Base-by-base conservation (phyloP, 495 filamentous ascomycete genomes). In the Neurospora terricola region DNA sequence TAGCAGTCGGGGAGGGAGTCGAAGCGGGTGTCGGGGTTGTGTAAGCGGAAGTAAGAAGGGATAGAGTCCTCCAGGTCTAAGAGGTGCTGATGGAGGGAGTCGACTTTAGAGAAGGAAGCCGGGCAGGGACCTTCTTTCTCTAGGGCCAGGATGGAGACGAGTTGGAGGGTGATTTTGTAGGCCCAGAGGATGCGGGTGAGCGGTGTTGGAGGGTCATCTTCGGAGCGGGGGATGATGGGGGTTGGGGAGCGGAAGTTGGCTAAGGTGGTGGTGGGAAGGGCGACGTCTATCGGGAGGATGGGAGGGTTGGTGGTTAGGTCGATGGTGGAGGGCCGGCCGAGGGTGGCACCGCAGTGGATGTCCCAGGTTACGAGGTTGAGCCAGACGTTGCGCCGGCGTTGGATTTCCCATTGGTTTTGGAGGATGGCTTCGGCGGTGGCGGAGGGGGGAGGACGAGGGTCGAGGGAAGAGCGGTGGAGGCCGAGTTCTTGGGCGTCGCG, bases 401-500 rank as follows among this genome's bases (percentile, higher is more conserved):
- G 82, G 14, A 86, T 81, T 59, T 82, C 77, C 87, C 87, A 89
- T 73, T 87, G 81, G 74, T 84, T 87, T 68, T 85, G 82, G 11
- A 87, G 75, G 8, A 80, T 78, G 2, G 81, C 80, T 70, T 85
- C 84, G n/a, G 79, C 78, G 72, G 81, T 80, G 37, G 83, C 79
- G 72, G 70, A 18, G 70, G 76, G 54, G 82, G 79, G 70, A 82
- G 79, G 54, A 16, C 23, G 27, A 21, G 82, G 81, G 71, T 85
- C 81, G 27, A 82, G 77, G 48, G 80, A 77, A 70, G 88, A 84
- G 36, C 84, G 84, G 74, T 90, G 88, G 45, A 91, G 75, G 34
- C 88, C 89, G 70, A 91, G 87, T 73, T 90, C 88, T 77, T 90
- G 88, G 9, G 86, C 89, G 78, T 91, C 89, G 48, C 88, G 80